Base-by-base conservation (phyloP, 768 basidiomycete species). In the Termitomyces eurrhizus region DNA sequence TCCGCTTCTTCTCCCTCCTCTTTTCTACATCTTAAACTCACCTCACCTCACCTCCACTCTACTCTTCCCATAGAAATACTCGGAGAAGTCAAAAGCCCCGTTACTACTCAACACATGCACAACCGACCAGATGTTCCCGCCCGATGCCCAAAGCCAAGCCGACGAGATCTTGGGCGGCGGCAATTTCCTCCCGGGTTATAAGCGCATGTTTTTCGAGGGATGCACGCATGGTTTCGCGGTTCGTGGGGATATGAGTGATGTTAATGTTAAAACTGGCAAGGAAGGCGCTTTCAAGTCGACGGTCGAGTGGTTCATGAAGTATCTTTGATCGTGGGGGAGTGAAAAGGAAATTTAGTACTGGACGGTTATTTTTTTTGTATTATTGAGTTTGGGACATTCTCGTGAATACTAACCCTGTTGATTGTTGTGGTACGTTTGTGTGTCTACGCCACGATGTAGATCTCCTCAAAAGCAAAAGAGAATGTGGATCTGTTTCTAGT, bases 31-130 rank as follows among this genome's bases (percentile, higher is more conserved):
- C 29, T 29, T 29, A 29, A 21, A 21, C 18, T 4, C 42, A 4
- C 42, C 42, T 11, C 42, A 21, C 18, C n/a, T 42, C 42, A 9
- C 42, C 2, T 4, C 18, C 16, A 29, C 29, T 29, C 59, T 49
- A 29, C 29, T 29, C 59, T 49, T 16, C 7, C 41, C 14, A 13
- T 62, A 86, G 87, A 81, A 74, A 77, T 83, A 84, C 69, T 64
- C 72, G 49, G 57, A 66, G 2, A 64, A 52, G 12, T 75, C 85
- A 35, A 79, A 79, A 50, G 78, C 78, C 2, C 86, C 89, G 24
- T 76, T 90, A 32, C 78, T 91, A 42, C 85, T 89, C 73, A 89
- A 89, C 76, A 83, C 82, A 46, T 88, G 88, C 72, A 76, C 80
- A 32, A 45, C 68, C 33, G 86, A 89, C 69, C 2, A 39, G 5